Conservation (phyloP, 2,329 filamentous ascomycete genomes). For the Tricladium varicosporioides region DNA sequence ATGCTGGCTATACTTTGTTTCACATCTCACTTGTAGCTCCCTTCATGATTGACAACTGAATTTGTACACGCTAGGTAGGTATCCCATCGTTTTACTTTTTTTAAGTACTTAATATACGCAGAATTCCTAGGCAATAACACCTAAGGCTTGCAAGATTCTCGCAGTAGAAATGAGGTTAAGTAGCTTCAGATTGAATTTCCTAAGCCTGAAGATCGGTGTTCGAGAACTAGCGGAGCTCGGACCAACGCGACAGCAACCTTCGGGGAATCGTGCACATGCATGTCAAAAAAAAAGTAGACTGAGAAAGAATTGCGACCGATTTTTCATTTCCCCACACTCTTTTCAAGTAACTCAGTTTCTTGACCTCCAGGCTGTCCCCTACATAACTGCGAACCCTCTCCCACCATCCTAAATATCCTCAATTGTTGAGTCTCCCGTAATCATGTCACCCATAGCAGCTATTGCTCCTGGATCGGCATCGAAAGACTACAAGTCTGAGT, state of each 20-base stretch:
- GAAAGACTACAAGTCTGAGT: conserved; percentile 77
- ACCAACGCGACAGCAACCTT: not conserved
- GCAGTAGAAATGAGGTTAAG: not conserved
- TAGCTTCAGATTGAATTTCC: not conserved
- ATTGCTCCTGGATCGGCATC: conserved; percentile 34
- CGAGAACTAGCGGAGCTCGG: not conserved
- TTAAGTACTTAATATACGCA: too few species aligned
- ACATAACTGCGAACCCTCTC: not conserved
- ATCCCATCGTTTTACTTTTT: too few species aligned
- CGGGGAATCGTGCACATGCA: conserved; percentile 2
- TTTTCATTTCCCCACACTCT: not conserved
- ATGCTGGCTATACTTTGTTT: too few species aligned
- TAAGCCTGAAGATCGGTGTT: not conserved
- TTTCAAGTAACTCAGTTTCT: not conserved
- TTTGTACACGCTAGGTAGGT: too few species aligned
- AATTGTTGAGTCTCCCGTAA: not conserved
- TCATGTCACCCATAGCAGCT: conserved; percentile 32
- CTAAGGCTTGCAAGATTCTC: too few species aligned
- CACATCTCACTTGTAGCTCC: too few species aligned
- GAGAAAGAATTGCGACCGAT: conserved; percentile 1
- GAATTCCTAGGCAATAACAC: too few species aligned
- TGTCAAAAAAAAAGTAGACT: too few species aligned
- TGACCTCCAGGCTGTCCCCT: not conserved
- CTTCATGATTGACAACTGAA: too few species aligned
- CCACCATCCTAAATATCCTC: not conserved